Percentiles rank a stretch among this genome's conserved stretches.
Conservation (phyloP, 768 basidiomycete genomes). For the Tulasnella sp. region DNA sequence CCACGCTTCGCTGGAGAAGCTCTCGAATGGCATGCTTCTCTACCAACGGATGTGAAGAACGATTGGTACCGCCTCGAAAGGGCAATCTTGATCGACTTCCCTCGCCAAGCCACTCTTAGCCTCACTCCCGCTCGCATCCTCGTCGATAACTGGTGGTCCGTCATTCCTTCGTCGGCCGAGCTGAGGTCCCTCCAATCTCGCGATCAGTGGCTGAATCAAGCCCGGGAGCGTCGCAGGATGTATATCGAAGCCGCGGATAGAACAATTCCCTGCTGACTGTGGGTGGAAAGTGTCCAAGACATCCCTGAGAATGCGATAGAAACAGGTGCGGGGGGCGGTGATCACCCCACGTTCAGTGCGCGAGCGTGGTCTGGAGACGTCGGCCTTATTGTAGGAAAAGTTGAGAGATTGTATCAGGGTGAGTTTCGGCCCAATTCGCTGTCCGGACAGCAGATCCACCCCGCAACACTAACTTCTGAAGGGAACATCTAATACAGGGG, state of each 20-base stretch:
- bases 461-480: neutral
- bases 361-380: neutral
- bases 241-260: neutral
- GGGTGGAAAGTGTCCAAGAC: neutral
- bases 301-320: neutral
- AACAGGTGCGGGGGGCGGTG: neutral
- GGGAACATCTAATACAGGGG: neutral
- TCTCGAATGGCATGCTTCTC: too few relatives aligned
- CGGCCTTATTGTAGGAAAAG: neutral
- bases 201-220: neutral
- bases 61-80: too few relatives aligned
- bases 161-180: neutral
- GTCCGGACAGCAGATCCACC: neutral
- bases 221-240: neutral
- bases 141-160: neutral
- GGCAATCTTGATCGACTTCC: too few relatives aligned
- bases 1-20: too few relatives aligned
- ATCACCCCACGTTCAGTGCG: neutral
- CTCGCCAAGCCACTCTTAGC: too few relatives aligned
- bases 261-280: neutral
- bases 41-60: too few relatives aligned
- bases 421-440: neutral
- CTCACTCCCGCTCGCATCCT: too few relatives aligned
- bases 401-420: neutral
- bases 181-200: neutral